These are phyloP conservation scores for Penicillium hordei DNA, from an alignment of 2,329 filamentous ascomycete species.

Conservation along the genomic window DNA sequence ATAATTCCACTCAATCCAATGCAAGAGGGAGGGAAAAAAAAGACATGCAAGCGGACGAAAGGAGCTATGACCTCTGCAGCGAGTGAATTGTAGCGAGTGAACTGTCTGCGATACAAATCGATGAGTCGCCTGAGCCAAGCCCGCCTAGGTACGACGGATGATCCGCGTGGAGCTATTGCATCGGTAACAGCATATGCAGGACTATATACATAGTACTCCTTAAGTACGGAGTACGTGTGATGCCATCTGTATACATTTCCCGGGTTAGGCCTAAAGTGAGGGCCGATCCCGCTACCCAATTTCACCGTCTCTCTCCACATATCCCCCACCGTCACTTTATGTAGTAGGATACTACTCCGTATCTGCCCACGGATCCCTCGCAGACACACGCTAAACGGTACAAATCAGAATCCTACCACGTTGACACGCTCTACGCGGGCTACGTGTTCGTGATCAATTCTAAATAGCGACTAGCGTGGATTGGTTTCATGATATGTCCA, in stretches of 20 bases:
- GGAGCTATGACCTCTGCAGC: slow-evolving; percentile 2
- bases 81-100: slow-evolving; percentile 15
- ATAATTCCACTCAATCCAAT: neutral
- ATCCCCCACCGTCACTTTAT: neutral
- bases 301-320: neutral
- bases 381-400: neutral
- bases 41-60: neutral
- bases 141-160: slow-evolving; percentile 11
- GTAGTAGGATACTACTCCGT: neutral
- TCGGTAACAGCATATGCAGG: neutral
- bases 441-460: slow-evolving; percentile 19
- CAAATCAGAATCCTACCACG: slow-evolving; percentile 9
- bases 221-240: neutral
- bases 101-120: slow-evolving; percentile 9
- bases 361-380: neutral
- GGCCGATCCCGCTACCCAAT: slow-evolving; percentile 13
- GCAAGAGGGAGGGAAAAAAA: neutral
- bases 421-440: slow-evolving; percentile 3
- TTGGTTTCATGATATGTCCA: slow-evolving; percentile 8
- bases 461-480: slow-evolving; percentile 7
- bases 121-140: slow-evolving; percentile 20
- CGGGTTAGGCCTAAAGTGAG: slow-evolving; percentile 4
- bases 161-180: slow-evolving; percentile 18
- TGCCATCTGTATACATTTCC: neutral
- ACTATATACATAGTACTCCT: neutral